Evolutionary conservation across 2,329 filamentous ascomycete genomes (phyloP).

Genomic region (Alternaria infectoria): DNA sequence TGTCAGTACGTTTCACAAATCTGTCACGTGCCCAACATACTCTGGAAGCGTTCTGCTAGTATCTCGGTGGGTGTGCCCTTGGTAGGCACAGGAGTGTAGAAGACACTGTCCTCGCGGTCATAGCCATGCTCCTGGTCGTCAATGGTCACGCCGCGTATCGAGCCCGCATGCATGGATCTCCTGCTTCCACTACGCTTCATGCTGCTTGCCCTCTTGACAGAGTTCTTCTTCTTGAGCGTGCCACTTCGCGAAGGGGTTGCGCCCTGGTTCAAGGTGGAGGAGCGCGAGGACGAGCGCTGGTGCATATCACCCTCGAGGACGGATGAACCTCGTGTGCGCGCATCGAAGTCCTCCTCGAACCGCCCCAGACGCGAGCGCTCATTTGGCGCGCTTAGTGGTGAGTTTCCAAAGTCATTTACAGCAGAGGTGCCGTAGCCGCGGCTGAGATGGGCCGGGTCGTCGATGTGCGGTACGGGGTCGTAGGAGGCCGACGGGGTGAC

Average conservation of each 20-base stretch:
- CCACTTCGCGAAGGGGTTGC: constrained; percentile 65
- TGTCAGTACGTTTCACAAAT: constrained; percentile 17
- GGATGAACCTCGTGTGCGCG: constrained; percentile 70
- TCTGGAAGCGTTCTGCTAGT: constrained; percentile 85
- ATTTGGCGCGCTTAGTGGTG: constrained; percentile 35
- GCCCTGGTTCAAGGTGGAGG: constrained; percentile 49
- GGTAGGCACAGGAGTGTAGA: constrained; percentile 88
- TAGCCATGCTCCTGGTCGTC: constrained; percentile 72
- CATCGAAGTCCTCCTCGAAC: constrained; percentile 76
- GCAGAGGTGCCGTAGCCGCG: constrained; percentile 42
- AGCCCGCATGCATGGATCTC: constrained; percentile 82
- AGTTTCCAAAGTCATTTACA: constrained; percentile 49
- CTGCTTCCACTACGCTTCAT: constrained; percentile 81
- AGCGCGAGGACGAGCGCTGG: constrained; percentile 68
- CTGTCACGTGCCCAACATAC: constrained; percentile 56
- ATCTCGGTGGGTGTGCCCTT: constrained; percentile 86
- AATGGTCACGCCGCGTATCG: constrained; percentile 79
- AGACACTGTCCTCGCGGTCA: constrained; percentile 77
- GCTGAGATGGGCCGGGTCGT: constrained; percentile 46
- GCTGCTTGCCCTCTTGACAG: constrained; percentile 74
- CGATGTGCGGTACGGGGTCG: constrained; percentile 46
- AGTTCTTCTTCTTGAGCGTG: constrained; percentile 88
- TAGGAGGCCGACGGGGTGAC: constrained; percentile 31
- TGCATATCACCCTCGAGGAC: constrained; percentile 62
- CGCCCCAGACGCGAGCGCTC: constrained; percentile 51